phyloP scores from a whole-genome alignment of 2,329 filamentous ascomycete species.

The Clarireedia homoeocarpa region DNA sequence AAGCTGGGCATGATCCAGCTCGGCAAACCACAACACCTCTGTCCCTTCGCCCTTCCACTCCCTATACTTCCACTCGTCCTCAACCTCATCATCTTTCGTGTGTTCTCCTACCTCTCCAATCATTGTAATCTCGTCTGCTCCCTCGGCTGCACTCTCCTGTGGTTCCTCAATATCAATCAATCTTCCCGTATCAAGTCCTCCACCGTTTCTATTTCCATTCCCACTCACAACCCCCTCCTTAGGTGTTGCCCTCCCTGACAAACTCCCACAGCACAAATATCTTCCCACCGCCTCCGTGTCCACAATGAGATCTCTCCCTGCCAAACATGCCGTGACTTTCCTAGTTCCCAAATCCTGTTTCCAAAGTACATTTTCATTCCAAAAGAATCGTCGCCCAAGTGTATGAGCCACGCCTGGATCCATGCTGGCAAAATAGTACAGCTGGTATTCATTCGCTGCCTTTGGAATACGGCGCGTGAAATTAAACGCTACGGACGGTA shows the following conservation, averaged over 20 bases:
- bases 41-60: constrained; percentile 27
- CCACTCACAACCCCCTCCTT: constrained; percentile 15
- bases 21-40: constrained; percentile 47
- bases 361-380: constrained; percentile 54
- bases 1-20: constrained; percentile 49
- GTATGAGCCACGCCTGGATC: constrained; percentile 53
- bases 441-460: constrained; percentile 48
- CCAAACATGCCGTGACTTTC: constrained; percentile 41
- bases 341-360: constrained; percentile 42
- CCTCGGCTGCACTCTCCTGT: background rate
- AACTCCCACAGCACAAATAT: constrained; percentile 36
- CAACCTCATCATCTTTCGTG: constrained; percentile 9
- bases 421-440: constrained; percentile 52
- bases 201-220: constrained; percentile 12
- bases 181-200: background rate
- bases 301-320: constrained; percentile 46
- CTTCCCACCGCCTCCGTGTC: constrained; percentile 43
- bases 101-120: constrained; percentile 18
- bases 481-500: constrained; percentile 56
- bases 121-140: background rate
- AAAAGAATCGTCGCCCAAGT: constrained; percentile 51
- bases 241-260: background rate
- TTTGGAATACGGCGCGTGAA: constrained; percentile 41
- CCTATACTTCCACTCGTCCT: constrained; percentile 27
- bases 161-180: constrained; percentile 3